A percentile compares a stretch with the other conserved stretches of the same genome.
Evolutionary conservation across 2,329 filamentous ascomycete species (phyloP).

Genomic region (Neobulgaria alba): DNA sequence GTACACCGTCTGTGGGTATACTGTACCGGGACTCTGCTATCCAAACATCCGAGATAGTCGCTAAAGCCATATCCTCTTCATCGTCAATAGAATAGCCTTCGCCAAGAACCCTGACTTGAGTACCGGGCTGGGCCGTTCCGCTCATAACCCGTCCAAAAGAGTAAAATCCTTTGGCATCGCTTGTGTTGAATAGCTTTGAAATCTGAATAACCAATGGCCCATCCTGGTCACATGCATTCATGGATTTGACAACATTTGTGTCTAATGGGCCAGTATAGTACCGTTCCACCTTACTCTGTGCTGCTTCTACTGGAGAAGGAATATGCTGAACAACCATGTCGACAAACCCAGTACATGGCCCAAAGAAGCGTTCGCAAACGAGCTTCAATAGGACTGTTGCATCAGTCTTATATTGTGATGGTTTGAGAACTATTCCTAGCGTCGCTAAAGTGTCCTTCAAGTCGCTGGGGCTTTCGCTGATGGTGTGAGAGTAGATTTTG

Average conservation of each 20-base stretch:
- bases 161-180: conserved; percentile 85
- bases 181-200: conserved; percentile 85
- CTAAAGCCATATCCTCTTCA: conserved; percentile 91
- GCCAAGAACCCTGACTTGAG: conserved; percentile 82
- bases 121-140: conserved; percentile 73
- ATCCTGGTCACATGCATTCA: conserved; percentile 77
- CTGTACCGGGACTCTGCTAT: conserved; percentile 92
- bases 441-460: conserved; percentile 69
- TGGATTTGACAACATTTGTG: conserved; percentile 68
- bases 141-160: conserved; percentile 89
- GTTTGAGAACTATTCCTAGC: conserved; percentile 80
- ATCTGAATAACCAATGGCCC: conserved; percentile 87
- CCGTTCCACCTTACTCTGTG: conserved; percentile 66
- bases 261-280: conserved; percentile 92
- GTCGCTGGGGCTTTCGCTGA: conserved; percentile 81
- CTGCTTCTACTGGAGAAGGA: conserved; percentile 75
- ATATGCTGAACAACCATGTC: conserved; percentile 91
- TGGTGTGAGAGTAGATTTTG: conserved; percentile 91
- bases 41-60: conserved; percentile 77
- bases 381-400: conserved; percentile 81
- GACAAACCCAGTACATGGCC: conserved; percentile 79
- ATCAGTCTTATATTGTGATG: conserved; percentile 83
- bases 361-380: conserved; percentile 94
- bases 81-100: conserved; percentile 95
- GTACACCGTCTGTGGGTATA: conserved; percentile 82